A percentile compares a stretch with the other conserved stretches of the same genome.
Conservation (phyloP, 768 basidiomycete genomes). For the Rubroboletus pulcherrimus region DNA sequence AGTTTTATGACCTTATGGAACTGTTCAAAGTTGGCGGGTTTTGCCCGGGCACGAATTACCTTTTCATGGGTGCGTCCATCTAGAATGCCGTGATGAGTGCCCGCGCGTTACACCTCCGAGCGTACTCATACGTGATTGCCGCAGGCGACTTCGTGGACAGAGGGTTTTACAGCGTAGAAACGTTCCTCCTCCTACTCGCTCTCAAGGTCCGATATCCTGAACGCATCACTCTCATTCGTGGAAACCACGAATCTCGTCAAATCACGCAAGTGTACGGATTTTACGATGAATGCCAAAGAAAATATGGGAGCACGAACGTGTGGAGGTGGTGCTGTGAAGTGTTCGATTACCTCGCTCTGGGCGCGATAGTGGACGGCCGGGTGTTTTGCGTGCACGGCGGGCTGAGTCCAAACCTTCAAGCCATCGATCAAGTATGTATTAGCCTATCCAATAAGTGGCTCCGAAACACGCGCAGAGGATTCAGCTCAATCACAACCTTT, state of each 20-base stretch:
- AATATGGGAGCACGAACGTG: conserved; percentile 91
- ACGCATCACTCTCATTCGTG: conserved; percentile 92
- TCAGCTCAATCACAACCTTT: conserved; percentile 23
- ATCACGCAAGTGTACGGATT: conserved; percentile 96
- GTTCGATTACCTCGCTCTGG: conserved; percentile 93
- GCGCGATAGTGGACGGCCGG: conserved; percentile 93
- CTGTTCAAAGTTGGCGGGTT: conserved; percentile 90
- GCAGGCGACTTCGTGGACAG: conserved; percentile 97
- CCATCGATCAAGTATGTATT: conserved; percentile 77
- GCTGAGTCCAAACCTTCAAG: conserved; percentile 81
- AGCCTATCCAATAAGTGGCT: conserved; percentile 14
- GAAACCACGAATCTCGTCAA: conserved; percentile 96
- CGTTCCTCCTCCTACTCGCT: conserved; percentile 89
- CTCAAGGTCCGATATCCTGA: conserved; percentile 98
- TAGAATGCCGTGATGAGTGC: neutral
- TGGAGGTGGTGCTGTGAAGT: conserved; percentile 99
- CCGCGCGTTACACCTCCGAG: conserved; percentile 3
- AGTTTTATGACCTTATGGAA: conserved; percentile 96
- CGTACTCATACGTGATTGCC: conserved; percentile 6
- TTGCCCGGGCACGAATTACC: conserved; percentile 91
- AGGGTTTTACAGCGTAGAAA: conserved; percentile 96
- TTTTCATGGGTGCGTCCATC: conserved; percentile 80
- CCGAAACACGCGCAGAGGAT: conserved; percentile 13
- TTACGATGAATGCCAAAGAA: conserved; percentile 95
- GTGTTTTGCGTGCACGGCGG: conserved; percentile 99